phyloP scores from a whole-genome alignment of 2,329 filamentous ascomycete species.

The Aspergillus unguis region DNA sequence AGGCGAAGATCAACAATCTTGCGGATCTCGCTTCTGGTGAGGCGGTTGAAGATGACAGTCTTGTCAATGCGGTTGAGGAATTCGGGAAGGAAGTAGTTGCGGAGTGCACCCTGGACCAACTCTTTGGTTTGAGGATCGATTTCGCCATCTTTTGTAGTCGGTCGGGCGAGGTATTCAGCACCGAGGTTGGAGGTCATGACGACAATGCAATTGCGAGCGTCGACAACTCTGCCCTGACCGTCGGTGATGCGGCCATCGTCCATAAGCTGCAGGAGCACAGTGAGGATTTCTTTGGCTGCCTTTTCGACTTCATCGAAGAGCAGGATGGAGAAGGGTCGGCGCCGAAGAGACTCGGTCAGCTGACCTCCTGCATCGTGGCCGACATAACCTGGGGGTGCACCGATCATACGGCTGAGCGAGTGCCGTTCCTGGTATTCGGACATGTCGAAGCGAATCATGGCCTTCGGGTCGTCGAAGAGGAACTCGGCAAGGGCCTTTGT shows the following conservation, averaged over 20 bases:
- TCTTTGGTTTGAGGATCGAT: slow-evolving; percentile 84
- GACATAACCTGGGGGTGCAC: slow-evolving; percentile 93
- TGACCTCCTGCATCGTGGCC: slow-evolving; percentile 95
- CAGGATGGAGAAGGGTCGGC: slow-evolving; percentile 94
- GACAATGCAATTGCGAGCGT: slow-evolving; percentile 97
- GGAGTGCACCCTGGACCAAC: slow-evolving; percentile 83
- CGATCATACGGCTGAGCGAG: slow-evolving; percentile 93
- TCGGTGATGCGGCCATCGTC: slow-evolving; percentile 98
- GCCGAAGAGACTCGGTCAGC: slow-evolving; percentile 87
- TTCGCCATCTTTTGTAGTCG: slow-evolving; percentile 71
- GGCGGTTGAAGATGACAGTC: slow-evolving; percentile 96
- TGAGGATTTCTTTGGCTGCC: slow-evolving; percentile 94
- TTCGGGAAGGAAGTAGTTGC: slow-evolving; percentile 95
- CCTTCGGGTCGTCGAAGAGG: slow-evolving; percentile 92
- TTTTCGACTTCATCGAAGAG: slow-evolving; percentile 99
- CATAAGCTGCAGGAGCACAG: slow-evolving; percentile 98
- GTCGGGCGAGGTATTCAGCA: slow-evolving; percentile 84
- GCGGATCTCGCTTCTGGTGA: slow-evolving; percentile 84
- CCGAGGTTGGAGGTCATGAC: slow-evolving; percentile 99
- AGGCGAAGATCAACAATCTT: slow-evolving; percentile 93
- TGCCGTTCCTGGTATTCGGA: slow-evolving; percentile 98
- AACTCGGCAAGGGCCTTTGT: slow-evolving; percentile 98
- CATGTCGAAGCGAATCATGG: slow-evolving; percentile 99
- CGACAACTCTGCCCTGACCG: slow-evolving; percentile 89
- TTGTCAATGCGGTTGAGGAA: slow-evolving; percentile 98